Conservation (phyloP, 768 basidiomycete genomes). For the Pulveroboletus sp. region DNA sequence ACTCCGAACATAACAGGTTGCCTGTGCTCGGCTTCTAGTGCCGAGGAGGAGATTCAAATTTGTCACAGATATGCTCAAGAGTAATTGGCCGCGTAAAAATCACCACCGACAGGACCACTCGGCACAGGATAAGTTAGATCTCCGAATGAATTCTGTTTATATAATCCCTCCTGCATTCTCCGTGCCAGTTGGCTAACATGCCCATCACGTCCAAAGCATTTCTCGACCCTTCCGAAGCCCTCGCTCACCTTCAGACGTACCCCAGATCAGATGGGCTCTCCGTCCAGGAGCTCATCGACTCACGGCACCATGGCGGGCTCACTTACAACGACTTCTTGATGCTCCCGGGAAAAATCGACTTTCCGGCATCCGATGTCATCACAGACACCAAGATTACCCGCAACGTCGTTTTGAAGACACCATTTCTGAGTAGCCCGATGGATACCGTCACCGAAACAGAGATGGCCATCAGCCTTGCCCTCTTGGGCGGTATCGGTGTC, state of each 20-base stretch:
- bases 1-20: too few relatives aligned
- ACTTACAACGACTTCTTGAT: constrained; percentile 98
- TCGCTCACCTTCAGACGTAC: constrained; percentile 74
- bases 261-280: constrained; percentile 75
- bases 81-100: too few relatives aligned
- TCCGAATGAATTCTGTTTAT: constrained; percentile 12
- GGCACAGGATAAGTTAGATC: not conserved
- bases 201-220: constrained; percentile 31
- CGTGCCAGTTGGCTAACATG: constrained; percentile 30
- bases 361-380: constrained; percentile 72
- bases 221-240: constrained; percentile 68
- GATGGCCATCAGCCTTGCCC: constrained; percentile 91
- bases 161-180: not conserved
- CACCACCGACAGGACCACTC: too few relatives aligned
- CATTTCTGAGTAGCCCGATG: constrained; percentile 98
- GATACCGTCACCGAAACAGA: constrained; percentile 97
- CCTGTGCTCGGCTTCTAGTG: too few relatives aligned
- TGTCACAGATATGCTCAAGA: too few relatives aligned
- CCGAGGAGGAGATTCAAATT: too few relatives aligned
- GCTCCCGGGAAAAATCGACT: constrained; percentile 94
- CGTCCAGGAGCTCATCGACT: constrained; percentile 83
- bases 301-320: constrained; percentile 78
- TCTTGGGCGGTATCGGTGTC: constrained; percentile 95
- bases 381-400: constrained; percentile 86
- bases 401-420: constrained; percentile 89